These are phyloP conservation scores for Coniochaeta pulveracea DNA, from an alignment of 2,329 filamentous ascomycete genomes.

Conservation along the genomic window DNA sequence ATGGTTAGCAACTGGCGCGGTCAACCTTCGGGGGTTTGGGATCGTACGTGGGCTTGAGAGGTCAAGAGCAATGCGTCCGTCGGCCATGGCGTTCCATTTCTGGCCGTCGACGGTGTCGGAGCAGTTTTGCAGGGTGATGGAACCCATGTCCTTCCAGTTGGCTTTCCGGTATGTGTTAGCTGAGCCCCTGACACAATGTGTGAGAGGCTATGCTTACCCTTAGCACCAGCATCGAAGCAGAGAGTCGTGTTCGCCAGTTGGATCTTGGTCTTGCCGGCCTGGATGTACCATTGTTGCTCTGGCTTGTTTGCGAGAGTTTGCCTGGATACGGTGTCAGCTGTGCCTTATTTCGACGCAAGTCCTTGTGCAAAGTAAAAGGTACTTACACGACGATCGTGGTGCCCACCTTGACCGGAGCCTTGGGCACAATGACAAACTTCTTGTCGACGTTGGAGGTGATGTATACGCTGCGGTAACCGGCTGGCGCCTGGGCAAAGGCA, in stretches of 20 bases:
- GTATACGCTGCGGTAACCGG: constrained; percentile 25
- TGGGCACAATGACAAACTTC: constrained; percentile 28
- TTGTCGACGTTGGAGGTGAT: constrained; percentile 26
- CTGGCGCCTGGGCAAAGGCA: constrained; percentile 19
- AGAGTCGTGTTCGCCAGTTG: constrained; percentile 24
- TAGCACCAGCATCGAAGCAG: constrained; percentile 26
- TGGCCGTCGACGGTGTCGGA: constrained; percentile 19
- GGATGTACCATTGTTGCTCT: constrained; percentile 29
- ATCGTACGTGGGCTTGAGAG: constrained; percentile 21
- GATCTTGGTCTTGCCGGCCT: constrained; percentile 21
- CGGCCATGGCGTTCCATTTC: constrained; percentile 24
- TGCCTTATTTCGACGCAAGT: not conserved
- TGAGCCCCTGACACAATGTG: not conserved
- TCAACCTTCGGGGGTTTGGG: not conserved
- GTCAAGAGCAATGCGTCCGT: constrained; percentile 25
- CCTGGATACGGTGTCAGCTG: constrained; percentile 9
- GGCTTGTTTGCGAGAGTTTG: constrained; percentile 19
- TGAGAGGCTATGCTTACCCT: constrained; percentile 11
- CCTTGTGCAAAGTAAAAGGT: not conserved
- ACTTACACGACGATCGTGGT: constrained; percentile 24
- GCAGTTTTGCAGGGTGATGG: constrained; percentile 21
- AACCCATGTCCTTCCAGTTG: constrained; percentile 29
- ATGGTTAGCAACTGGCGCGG: constrained; percentile 3
- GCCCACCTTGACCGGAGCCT: constrained; percentile 16
- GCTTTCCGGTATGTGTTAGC: constrained; percentile 11